These are phyloP conservation scores for Auricularia auricula-judae DNA, from an alignment of 768 basidiomycete genomes.

Conservation along the genomic window DNA sequence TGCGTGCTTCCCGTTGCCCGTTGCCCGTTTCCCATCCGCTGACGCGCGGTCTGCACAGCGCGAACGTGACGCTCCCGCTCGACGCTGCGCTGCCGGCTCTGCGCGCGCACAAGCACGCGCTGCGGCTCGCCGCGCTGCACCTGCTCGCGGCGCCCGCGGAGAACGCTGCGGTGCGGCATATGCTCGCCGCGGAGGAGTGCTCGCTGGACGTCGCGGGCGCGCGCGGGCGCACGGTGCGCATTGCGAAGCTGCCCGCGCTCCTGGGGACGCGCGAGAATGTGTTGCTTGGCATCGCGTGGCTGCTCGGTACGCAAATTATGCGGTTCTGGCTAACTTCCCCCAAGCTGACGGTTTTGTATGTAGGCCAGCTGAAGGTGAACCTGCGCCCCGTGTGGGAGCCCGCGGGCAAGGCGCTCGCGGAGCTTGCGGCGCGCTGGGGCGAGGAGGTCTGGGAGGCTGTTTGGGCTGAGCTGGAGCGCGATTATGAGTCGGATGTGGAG, in stretches of 20 bases:
- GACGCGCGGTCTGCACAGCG: background rate
- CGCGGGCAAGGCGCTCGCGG: constrained; percentile 53
- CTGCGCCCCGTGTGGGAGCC: constrained; percentile 85
- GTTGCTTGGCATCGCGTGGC: background rate
- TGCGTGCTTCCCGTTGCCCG: too few species aligned
- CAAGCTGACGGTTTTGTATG: background rate
- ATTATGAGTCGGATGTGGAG: background rate
- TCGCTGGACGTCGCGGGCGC: constrained; percentile 69
- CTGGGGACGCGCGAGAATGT: constrained; percentile 44
- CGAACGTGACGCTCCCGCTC: background rate
- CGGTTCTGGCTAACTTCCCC: background rate
- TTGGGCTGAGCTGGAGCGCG: constrained; percentile 46
- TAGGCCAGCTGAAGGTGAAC: constrained; percentile 89
- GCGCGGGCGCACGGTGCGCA: constrained; percentile 72
- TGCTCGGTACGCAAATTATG: background rate
- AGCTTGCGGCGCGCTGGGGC: constrained; percentile 42
- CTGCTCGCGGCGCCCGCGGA: constrained; percentile 36
- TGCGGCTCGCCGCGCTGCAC: constrained; percentile 55
- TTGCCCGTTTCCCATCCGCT: background rate
- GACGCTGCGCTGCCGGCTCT: constrained; percentile 36
- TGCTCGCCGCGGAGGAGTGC: constrained; percentile 58
- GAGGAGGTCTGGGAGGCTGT: constrained; percentile 63
- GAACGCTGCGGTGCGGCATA: constrained; percentile 17
- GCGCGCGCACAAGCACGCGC: constrained; percentile 57
- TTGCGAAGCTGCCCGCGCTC: constrained; percentile 25